A percentile compares a stretch with the other conserved stretches of the same genome.
Conservation (phyloP, 768 basidiomycete species). For the Boletales sp. region DNA sequence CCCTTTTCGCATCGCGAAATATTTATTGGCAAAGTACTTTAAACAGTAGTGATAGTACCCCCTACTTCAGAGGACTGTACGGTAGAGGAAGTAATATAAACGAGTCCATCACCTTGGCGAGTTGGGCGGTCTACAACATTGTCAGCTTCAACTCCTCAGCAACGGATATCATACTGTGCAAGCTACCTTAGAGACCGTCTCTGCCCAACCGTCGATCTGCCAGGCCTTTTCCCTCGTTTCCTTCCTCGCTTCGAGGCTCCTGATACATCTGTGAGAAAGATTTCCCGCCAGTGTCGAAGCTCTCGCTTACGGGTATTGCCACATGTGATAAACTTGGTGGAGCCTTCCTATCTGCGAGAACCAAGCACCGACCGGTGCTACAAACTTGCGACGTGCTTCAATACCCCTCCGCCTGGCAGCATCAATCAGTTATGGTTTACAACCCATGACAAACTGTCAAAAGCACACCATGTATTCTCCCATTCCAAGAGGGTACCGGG, state of each 20-base stretch:
- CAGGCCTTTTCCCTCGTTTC: constrained; percentile 86
- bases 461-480: constrained; percentile 82
- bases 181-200: constrained; percentile 83
- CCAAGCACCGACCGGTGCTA: constrained; percentile 88
- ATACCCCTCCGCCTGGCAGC: constrained; percentile 80
- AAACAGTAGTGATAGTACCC: not conserved
- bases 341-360: constrained; percentile 83
- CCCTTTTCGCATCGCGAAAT: too few species aligned
- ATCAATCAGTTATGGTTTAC: constrained; percentile 4
- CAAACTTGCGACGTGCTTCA: constrained; percentile 85
- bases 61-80: constrained; percentile 82
- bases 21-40: too few species aligned
- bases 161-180: constrained; percentile 11
- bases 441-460: not conserved
- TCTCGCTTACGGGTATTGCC: constrained; percentile 85
- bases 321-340: constrained; percentile 92
- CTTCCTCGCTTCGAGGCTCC: constrained; percentile 76
- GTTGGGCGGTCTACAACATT: constrained; percentile 71
- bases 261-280: constrained; percentile 25
- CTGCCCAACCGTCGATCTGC: constrained; percentile 94
- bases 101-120: constrained; percentile 83
- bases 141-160: not conserved
- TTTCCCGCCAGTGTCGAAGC: constrained; percentile 2
- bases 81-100: constrained; percentile 76
- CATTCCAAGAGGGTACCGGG: constrained; percentile 92